phyloP scores from a whole-genome alignment of 78 protist genomes.

The Dictyostelium citrinum region DNA sequence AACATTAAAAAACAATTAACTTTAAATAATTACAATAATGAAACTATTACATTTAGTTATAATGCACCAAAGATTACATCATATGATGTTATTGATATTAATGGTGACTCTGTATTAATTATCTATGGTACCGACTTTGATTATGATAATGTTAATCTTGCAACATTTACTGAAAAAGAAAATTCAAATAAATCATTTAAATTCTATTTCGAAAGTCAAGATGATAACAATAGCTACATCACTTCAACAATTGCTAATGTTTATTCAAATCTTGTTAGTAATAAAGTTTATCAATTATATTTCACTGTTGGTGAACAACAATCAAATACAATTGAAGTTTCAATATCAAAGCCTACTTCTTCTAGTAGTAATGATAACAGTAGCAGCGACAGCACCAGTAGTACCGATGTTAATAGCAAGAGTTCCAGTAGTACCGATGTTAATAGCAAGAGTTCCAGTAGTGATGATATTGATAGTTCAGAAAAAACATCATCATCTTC shows the following conservation, averaged over 20 bases:
- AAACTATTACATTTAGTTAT: background rate
- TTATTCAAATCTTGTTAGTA: background rate
- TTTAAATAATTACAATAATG: background rate
- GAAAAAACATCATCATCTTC: background rate
- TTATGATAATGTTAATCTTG: background rate
- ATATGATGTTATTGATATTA: background rate
- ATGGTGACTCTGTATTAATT: background rate
- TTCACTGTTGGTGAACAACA: background rate
- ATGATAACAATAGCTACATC: background rate
- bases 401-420: background rate
- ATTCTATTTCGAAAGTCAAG: background rate
- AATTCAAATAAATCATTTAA: background rate
- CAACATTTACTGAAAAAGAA: background rate
- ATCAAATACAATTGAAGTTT: background rate
- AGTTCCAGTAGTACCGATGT: background rate
- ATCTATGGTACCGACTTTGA: background rate
- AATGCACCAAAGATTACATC: background rate
- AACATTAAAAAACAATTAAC: background rate
- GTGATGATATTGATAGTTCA: background rate
- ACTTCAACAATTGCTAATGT: background rate
- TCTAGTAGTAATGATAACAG: background rate
- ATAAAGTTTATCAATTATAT: background rate
- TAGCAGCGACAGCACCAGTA: no score
- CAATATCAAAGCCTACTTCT: background rate
- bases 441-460: background rate